Evolutionary conservation across 345 rosid genomes (phyloP).

Genomic region (Rhodamnia rubescens): DNA sequence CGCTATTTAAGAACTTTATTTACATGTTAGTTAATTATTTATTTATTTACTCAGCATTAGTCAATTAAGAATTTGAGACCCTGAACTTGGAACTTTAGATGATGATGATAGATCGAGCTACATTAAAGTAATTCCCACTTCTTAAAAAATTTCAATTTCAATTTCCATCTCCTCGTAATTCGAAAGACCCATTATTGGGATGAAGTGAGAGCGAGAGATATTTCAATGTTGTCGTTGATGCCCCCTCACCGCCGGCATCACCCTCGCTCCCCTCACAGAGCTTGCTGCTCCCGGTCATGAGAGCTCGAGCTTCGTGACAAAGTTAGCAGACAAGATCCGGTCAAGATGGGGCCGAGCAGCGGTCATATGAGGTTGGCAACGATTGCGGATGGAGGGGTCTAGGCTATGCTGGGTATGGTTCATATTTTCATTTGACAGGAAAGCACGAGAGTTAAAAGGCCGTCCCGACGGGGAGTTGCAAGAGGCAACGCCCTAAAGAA

Average conservation of each 20-base stretch:
- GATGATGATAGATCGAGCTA: background rate
- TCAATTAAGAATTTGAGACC: background rate
- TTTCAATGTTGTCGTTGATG: background rate
- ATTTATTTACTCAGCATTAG: background rate
- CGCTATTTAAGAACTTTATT: background rate
- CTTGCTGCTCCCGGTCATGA: no score
- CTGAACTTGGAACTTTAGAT: background rate
- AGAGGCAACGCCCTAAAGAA: no score
- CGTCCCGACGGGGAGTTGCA: no score
- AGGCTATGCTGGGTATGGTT: no score
- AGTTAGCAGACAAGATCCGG: no score
- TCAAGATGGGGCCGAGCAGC: no score
- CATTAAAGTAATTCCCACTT: background rate
- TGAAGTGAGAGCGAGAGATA: background rate
- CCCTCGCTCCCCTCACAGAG: background rate
- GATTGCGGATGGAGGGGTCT: no score
- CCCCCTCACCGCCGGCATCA: background rate
- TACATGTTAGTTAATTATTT: background rate
- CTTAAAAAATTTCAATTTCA: background rate
- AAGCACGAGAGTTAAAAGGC: no score
- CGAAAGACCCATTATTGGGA: background rate
- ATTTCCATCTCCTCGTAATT: background rate
- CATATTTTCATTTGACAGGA: no score
- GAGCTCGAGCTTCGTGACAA: no score
- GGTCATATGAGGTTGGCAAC: no score